Percentiles rank a stretch among this genome's conserved stretches.
Evolutionary conservation across 208 protist genomes (phyloP).

Genomic region (Leptomonas pyrrhocoris): DNA sequence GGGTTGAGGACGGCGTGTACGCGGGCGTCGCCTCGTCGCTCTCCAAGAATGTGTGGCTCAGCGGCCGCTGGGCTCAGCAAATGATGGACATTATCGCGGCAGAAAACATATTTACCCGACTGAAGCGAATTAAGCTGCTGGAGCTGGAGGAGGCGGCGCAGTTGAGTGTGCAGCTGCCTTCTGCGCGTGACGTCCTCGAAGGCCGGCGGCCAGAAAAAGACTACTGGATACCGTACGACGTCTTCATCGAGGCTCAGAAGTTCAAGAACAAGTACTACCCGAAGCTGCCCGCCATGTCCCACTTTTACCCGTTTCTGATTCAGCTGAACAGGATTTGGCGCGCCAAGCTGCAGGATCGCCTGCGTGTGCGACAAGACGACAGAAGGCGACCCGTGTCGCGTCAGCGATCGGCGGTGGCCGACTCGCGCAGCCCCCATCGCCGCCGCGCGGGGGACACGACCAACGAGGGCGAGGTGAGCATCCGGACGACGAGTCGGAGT

Average conservation of each 20-base stretch:
- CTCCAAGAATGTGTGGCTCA: conserved; percentile 88
- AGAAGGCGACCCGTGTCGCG: conserved; percentile 24
- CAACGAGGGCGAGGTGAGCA: neutral
- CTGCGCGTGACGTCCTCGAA: conserved; percentile 70
- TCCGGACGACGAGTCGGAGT: conserved; percentile 7
- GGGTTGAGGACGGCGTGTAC: conserved; percentile 85
- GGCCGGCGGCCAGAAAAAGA: conserved; percentile 72
- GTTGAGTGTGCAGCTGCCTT: conserved; percentile 49
- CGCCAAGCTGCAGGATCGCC: conserved; percentile 55
- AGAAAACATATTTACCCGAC: conserved; percentile 72
- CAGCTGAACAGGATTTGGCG: conserved; percentile 82
- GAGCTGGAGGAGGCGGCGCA: conserved; percentile 66
- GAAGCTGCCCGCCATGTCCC: conserved; percentile 58
- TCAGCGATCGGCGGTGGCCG: neutral
- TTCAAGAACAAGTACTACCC: conserved; percentile 88
- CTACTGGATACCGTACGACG: conserved; percentile 85
- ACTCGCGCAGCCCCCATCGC: neutral
- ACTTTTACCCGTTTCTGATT: conserved; percentile 88
- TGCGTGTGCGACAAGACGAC: conserved; percentile 43
- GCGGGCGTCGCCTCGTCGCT: conserved; percentile 47
- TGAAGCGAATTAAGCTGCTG: conserved; percentile 66
- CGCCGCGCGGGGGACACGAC: neutral
- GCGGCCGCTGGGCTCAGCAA: conserved; percentile 66
- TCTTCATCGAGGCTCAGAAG: conserved; percentile 78
- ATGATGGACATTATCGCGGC: conserved; percentile 72